These are phyloP conservation scores for Pezicula radicicola DNA, from an alignment of 2,329 filamentous ascomycete species.

Conservation along the genomic window DNA sequence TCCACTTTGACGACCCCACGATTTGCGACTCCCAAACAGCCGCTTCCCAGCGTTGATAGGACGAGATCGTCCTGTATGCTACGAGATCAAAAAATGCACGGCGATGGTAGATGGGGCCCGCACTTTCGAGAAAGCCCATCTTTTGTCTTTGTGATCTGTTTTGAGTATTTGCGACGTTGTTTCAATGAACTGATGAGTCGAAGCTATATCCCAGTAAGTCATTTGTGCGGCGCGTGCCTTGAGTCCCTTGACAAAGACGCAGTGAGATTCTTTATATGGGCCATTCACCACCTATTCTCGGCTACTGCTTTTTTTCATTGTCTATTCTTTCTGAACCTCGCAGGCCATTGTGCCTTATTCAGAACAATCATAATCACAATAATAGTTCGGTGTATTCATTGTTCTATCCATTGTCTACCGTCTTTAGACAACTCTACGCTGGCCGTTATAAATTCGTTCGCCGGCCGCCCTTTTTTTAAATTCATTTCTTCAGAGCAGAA, in stretches of 20 bases:
- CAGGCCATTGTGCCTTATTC: conserved; percentile 13
- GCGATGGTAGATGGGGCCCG: not conserved
- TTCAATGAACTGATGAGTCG: not conserved
- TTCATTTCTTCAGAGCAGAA: conserved; percentile 1
- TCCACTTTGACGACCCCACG: conserved; percentile 11
- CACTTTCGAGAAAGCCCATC: not conserved
- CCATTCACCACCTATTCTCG: conserved; percentile 12
- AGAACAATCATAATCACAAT: conserved; percentile 13
- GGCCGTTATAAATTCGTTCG: conserved; percentile 7
- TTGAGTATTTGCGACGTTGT: not conserved
- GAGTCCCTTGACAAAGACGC: not conserved
- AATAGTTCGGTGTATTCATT: conserved; percentile 8
- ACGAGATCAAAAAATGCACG: not conserved
- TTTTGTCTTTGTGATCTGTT: not conserved
- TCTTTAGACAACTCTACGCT: conserved; percentile 18
- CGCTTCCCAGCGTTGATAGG: not conserved
- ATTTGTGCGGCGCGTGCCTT: not conserved
- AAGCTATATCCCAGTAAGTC: not conserved
- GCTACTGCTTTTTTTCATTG: conserved; percentile 12
- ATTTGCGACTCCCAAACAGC: not conserved
- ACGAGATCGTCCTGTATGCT: not conserved
- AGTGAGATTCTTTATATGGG: conserved; percentile 6
- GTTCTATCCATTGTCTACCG: conserved; percentile 13
- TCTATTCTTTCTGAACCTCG: not conserved
- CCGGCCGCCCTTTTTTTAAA: not conserved